Evolutionary conservation across 106 monocot species (phyloP), one percentile per base, ranked within the genome.

Genomic region (Ottelia alismoides): DNA sequence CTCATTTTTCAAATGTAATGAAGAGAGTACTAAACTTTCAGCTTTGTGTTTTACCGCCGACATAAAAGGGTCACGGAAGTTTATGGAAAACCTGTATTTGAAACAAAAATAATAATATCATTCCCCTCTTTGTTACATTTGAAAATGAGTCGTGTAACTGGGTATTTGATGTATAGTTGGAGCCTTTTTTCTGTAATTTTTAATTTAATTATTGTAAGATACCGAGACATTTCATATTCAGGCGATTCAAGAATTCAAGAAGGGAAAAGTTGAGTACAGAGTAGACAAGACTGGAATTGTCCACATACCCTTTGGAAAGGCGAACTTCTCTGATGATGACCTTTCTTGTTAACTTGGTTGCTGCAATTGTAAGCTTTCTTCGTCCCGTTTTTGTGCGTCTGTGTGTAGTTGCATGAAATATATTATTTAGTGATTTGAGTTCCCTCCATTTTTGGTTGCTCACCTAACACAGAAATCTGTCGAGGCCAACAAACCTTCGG

Each of bases 171-270:
- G n/a, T n/a, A n/a, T n/a, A n/a, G n/a, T n/a, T n/a, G n/a, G n/a
- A n/a, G n/a, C n/a, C n/a, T n/a, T n/a, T n/a, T n/a, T n/a, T n/a
- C n/a, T n/a, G n/a, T n/a, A n/a, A 20, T 49, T 20, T 49, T 49
- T 20, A 18, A 10, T 17, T 0, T 11, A 44, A 44, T 44, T 44
- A 44, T 44, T n/a, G n/a, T n/a, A n/a, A n/a, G n/a, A n/a, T n/a
- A n/a, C n/a, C n/a, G n/a, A n/a, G n/a, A n/a, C n/a, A 44, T 58
- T 23, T 18, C 30, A 7, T 27, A 61, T 88, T 21, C 76, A 98
- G 89, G 96, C 96, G 30, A 82, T 98, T 55, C 74, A 85, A 71
- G 96, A 98, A 40, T 98, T 98, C 69, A 89, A 89, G 77, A 89
- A 85, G 72, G 96, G 96, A 16, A 98, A 98, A 51, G 96, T 98